Percentiles rank a stretch among this genome's conserved stretches.
These are phyloP conservation scores for Triticum monococcum DNA, from an alignment of 176 grass and related monocot species.

Conservation along the genomic window DNA sequence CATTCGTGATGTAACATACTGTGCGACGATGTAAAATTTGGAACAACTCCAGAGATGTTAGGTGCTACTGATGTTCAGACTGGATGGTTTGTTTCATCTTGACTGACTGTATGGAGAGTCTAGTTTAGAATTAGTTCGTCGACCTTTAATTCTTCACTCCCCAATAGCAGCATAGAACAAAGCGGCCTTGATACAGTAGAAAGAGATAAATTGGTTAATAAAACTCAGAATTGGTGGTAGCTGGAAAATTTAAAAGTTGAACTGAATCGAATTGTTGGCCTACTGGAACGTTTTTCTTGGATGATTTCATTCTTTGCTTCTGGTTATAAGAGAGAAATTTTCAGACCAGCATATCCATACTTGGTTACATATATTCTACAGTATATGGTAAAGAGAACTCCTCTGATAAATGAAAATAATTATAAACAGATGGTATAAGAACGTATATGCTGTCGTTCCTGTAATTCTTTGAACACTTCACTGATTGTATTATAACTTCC, in stretches of 20 bases:
- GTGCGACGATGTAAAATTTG: background rate
- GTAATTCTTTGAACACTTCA: background rate
- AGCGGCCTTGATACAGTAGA: background rate
- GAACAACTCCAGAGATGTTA: background rate
- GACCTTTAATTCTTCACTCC: background rate
- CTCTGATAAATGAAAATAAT: background rate
- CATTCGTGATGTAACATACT: background rate
- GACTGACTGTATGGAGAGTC: background rate
- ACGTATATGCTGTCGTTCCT: background rate
- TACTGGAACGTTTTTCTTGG: background rate
- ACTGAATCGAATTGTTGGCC: background rate
- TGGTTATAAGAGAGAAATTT: background rate
- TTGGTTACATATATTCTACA: background rate
- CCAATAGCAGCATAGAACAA: background rate
- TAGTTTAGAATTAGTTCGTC: background rate
- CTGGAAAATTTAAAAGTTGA: background rate
- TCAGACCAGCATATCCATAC: background rate
- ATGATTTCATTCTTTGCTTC: background rate
- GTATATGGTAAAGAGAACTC: background rate
- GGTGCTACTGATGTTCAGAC: background rate
- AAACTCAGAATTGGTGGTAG: background rate
- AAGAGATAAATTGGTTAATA: background rate
- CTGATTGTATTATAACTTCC: conserved; percentile 16
- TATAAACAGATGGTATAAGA: background rate
- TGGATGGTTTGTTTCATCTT: background rate